A percentile compares a stretch with the other conserved stretches of the same genome.
These are phyloP conservation scores for Arabidopsis thaliana DNA, from an alignment of 345 rosid genomes.

Conservation along the genomic window DNA sequence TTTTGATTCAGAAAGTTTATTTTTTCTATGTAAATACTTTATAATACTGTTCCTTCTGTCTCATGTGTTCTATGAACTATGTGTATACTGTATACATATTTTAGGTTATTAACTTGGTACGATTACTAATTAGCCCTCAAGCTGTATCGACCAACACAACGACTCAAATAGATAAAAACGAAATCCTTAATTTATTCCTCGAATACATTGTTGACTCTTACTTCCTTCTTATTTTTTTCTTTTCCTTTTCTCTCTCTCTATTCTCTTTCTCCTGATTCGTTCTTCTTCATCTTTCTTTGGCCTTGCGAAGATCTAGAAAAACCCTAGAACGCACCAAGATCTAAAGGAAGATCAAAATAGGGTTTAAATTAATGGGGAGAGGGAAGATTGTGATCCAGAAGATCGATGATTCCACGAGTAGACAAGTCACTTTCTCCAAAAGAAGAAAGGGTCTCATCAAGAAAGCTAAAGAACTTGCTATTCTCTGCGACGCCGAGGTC, in stretches of 20 bases:
- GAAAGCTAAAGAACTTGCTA: slow-evolving; percentile 77
- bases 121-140: slow-evolving; percentile 30
- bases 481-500: slow-evolving; percentile 73
- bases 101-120: slow-evolving; percentile 9
- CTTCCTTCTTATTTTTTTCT: not conserved
- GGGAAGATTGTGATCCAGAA: slow-evolving; percentile 78
- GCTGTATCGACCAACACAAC: slow-evolving; percentile 10
- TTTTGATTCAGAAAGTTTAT: no score
- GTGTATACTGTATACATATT: not conserved
- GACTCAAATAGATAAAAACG: slow-evolving; percentile 12
- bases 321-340: slow-evolving; percentile 44
- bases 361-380: slow-evolving; percentile 62
- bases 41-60: not conserved
- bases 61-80: not conserved
- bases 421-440: slow-evolving; percentile 80
- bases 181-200: slow-evolving; percentile 27
- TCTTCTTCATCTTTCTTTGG: slow-evolving; percentile 36
- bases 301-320: slow-evolving; percentile 37
- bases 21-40: not conserved
- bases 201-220: slow-evolving; percentile 34
- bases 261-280: slow-evolving; percentile 28
- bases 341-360: slow-evolving; percentile 16
- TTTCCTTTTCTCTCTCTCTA: slow-evolving; percentile 4
- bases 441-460: slow-evolving; percentile 76
- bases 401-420: slow-evolving; percentile 70